Percentiles rank a stretch among this genome's conserved stretches.
Conservation (phyloP, 2,329 filamentous ascomycete genomes). For the Sporothrix curviconia region DNA sequence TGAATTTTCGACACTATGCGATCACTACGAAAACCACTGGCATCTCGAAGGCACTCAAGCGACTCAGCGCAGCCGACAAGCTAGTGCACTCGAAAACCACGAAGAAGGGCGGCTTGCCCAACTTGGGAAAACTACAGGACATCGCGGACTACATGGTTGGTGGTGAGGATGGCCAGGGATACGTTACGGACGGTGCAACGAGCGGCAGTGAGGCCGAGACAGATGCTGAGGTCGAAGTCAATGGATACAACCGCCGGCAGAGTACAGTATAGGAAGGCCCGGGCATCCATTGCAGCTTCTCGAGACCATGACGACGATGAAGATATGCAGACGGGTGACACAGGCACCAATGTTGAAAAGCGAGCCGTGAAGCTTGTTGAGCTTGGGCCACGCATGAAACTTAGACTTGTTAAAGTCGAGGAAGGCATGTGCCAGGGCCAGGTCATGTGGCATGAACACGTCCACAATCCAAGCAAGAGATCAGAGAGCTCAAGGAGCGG, state of each 20-base stretch:
- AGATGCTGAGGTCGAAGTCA: conserved; percentile 90
- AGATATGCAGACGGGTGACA: conserved; percentile 26
- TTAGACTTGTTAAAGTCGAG: conserved; percentile 91
- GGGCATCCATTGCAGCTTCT: conserved; percentile 36
- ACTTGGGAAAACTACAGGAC: conserved; percentile 84
- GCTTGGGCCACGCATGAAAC: conserved; percentile 79
- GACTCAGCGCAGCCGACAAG: conserved; percentile 80
- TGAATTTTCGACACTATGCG: conserved; percentile 89
- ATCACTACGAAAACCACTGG: conserved; percentile 85
- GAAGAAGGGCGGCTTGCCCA: conserved; percentile 69
- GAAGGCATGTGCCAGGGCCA: conserved; percentile 86
- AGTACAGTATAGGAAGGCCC: conserved; percentile 47
- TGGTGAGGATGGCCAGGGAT: conserved; percentile 67
- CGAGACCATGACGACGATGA: conserved; percentile 40
- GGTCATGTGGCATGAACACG: conserved; percentile 95
- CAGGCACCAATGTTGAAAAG: conserved; percentile 61
- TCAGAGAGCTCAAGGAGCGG: conserved; percentile 69
- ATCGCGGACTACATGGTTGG: conserved; percentile 93
- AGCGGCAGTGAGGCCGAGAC: conserved; percentile 91
- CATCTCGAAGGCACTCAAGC: conserved; percentile 73
- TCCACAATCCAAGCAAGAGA: conserved; percentile 76
- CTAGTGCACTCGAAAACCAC: conserved; percentile 55
- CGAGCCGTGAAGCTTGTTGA: conserved; percentile 88
- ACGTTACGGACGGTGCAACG: conserved; percentile 68
- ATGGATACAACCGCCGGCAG: conserved; percentile 57